Evolutionary conservation across 495 filamentous ascomycete genomes (phyloP).

Genomic region (Hypoxylon fuscum): DNA sequence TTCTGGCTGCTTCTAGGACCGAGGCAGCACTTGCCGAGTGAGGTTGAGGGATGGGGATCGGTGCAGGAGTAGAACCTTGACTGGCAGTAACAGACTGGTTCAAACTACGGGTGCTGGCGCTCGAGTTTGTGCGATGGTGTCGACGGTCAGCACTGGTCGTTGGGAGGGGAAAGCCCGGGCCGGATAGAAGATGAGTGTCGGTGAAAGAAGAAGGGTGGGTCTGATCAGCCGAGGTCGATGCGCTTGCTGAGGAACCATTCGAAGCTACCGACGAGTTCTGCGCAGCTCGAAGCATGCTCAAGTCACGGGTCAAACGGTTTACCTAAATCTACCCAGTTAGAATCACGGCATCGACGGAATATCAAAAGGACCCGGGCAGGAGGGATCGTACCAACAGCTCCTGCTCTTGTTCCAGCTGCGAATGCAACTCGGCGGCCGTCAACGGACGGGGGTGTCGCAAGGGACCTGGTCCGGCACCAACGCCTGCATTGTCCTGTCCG

Average conservation of each 20-base stretch:
- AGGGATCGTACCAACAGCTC: constrained; percentile 80
- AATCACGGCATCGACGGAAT: background rate
- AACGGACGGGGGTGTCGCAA: constrained; percentile 83
- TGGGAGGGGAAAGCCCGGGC: constrained; percentile 51
- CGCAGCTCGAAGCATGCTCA: constrained; percentile 77
- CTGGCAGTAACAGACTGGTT: constrained; percentile 56
- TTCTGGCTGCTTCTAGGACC: constrained; percentile 43
- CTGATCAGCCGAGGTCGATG: constrained; percentile 50
- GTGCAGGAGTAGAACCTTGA: constrained; percentile 40
- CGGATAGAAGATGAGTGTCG: constrained; percentile 46
- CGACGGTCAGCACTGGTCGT: constrained; percentile 46
- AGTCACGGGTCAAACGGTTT: constrained; percentile 89
- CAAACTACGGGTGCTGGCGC: constrained; percentile 65
- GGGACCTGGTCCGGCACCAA: constrained; percentile 71
- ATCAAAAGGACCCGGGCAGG: background rate
- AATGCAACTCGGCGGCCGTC: constrained; percentile 85
- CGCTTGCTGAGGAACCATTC: constrained; percentile 75
- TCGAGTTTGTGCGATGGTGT: constrained; percentile 57
- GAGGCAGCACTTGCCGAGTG: constrained; percentile 43
- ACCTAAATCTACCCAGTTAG: constrained; percentile 62
- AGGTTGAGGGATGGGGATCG: constrained; percentile 38
- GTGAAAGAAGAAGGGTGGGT: constrained; percentile 46
- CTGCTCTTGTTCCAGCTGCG: constrained; percentile 90
- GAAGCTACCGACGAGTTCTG: constrained; percentile 84
- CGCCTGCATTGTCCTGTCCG: constrained; percentile 62